phyloP scores from a whole-genome alignment of 352 stramenopile genomes.

The Elongisporangium anandrum region DNA sequence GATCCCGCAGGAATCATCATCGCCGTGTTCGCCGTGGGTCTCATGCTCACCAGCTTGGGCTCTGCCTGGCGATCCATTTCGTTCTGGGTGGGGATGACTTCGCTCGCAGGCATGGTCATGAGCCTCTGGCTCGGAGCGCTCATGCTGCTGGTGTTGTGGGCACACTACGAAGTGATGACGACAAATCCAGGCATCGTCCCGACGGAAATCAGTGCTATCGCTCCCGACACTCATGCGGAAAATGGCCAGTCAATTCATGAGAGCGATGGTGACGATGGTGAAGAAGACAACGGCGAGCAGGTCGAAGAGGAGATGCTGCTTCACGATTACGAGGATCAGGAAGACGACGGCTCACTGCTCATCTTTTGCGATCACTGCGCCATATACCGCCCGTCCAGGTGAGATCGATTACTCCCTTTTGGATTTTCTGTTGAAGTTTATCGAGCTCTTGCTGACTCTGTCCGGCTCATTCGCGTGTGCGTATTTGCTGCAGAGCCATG shows the following conservation, averaged over 20 bases:
- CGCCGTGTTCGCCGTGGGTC: slow-evolving; percentile 48
- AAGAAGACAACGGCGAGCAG: slow-evolving; percentile 27
- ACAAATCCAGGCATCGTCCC: slow-evolving; percentile 75
- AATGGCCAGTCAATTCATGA: slow-evolving; percentile 3
- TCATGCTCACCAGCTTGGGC: slow-evolving; percentile 39
- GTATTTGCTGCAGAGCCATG: slow-evolving; percentile 38
- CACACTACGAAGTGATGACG: slow-evolving; percentile 65
- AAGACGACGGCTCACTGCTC: slow-evolving; percentile 72
- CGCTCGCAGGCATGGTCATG: slow-evolving; percentile 36
- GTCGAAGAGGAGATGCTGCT: slow-evolving; percentile 63
- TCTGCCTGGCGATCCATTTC: slow-evolving; percentile 46
- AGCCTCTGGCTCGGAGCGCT: slow-evolving; percentile 41
- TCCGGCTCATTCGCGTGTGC: not conserved
- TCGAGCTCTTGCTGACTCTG: not conserved
- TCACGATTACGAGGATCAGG: slow-evolving; percentile 54
- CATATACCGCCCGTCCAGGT: slow-evolving; percentile 73
- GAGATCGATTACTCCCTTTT: not conserved
- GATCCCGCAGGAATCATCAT: slow-evolving; percentile 64
- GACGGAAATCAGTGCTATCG: slow-evolving; percentile 21
- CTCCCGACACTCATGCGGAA: slow-evolving; percentile 1
- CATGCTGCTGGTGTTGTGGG: slow-evolving; percentile 73
- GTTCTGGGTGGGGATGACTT: slow-evolving; percentile 54
- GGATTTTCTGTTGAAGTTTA: not conserved
- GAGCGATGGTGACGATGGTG: slow-evolving; percentile 3
- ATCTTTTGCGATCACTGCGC: slow-evolving; percentile 82